Evolutionary conservation across 441 rosid genomes (phyloP), one percentile per base, ranked within the genome.

Genomic region (Hura crepitans): DNA sequence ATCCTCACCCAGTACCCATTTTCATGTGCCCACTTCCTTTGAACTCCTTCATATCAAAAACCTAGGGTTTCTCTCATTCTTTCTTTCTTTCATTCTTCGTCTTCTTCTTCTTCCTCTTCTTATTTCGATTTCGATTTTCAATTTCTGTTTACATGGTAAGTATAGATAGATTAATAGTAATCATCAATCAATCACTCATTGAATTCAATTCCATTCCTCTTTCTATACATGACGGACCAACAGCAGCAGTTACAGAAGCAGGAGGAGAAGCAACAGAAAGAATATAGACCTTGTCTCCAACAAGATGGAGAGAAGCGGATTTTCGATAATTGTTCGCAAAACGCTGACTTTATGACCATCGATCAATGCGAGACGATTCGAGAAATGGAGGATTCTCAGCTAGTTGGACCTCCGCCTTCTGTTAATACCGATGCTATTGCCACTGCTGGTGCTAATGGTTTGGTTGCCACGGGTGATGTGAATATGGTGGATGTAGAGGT

Each of bases 291-390:
- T 65, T 45, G 72, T 69, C 57, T 71, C 47, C 73, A 63, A 69
- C 72, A 75, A 46, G 62, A 56, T 58, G 54, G 20, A 31, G 66
- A 62, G 42, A 65, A 62, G 50, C 65, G 58, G 53, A 37, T 20
- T 49, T 72, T 67, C 60, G 72, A 71, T 57, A 69, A 69, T 75
- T 75, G 80, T 63, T 75, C 68, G 7, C 74, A 27, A n/a, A 80
- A 66, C 27, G 74, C 69, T 60, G 87, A 76, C 65, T 81, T 75
- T 66, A 79, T 77, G 87, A 78, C 79, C 75, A 75, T 79, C 81
- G 94, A 83, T 87, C 89, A 87, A 77, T 79, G 95, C 80, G 76
- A 76, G 49, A 77, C 69, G 77, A 62, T 85, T 63, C 85, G 71
- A 17, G 79, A 68, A 47, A 66, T 79, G 28, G 81, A 78, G 67